Conservation (phyloP, 2,329 filamentous ascomycete genomes). For the Sordariomycetes sp. region DNA sequence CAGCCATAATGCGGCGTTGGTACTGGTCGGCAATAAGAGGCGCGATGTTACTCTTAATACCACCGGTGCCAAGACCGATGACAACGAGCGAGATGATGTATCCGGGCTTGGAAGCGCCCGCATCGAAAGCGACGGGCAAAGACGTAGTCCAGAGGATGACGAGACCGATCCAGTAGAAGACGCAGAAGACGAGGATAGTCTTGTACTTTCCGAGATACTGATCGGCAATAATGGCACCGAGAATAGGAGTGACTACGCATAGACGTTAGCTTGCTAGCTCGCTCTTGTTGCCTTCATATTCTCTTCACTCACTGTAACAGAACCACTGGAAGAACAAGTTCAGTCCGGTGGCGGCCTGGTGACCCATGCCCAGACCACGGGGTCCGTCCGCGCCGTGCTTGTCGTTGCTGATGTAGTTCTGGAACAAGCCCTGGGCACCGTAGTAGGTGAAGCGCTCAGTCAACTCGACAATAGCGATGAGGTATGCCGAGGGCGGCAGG, state of each 20-base stretch:
- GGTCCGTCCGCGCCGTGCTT: constrained; percentile 25
- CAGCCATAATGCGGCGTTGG: constrained; percentile 37
- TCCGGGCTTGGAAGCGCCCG: constrained; percentile 33
- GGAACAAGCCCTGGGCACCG: constrained; percentile 18
- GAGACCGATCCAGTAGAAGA: constrained; percentile 49
- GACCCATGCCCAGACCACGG: constrained; percentile 44
- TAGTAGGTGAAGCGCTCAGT: constrained; percentile 20
- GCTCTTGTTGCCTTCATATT: too few species aligned
- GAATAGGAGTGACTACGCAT: constrained; percentile 29
- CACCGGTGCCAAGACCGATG: constrained; percentile 58
- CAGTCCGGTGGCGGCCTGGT: constrained; percentile 44
- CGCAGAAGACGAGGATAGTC: constrained; percentile 48
- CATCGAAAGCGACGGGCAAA: constrained; percentile 23
- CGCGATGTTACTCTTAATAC: constrained; percentile 58
- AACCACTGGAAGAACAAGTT: constrained; percentile 48
- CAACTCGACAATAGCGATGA: constrained; percentile 26
- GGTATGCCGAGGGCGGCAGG: constrained; percentile 43
- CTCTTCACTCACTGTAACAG: constrained; percentile 22
- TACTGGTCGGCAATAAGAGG: constrained; percentile 59
- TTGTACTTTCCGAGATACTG: constrained; percentile 52
- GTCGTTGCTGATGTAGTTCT: constrained; percentile 22
- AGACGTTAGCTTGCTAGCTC: too few species aligned
- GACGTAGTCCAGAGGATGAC: constrained; percentile 44
- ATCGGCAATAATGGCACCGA: constrained; percentile 45
- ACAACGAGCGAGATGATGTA: constrained; percentile 49